Percentiles rank a stretch among this genome's conserved stretches.
Conservation (phyloP, 371 early-diverging fungal genomes). For the Paraphysoderma sedebokerense region DNA sequence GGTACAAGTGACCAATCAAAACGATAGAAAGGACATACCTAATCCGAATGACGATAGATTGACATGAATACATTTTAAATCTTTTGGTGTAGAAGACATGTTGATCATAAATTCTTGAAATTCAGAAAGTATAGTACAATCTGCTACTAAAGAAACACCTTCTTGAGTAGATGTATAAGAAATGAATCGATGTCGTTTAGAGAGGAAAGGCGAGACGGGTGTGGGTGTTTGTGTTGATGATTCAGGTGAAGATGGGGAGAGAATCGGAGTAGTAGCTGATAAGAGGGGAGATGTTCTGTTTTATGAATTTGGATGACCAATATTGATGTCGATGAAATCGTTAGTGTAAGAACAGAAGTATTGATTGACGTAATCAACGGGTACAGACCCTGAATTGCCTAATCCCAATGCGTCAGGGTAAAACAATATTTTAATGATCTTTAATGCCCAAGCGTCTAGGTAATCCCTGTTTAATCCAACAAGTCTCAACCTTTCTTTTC, state of each 20-base stretch:
- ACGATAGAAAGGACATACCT: no score
- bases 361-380: no score
- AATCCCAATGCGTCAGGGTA: slow-evolving; percentile 18
- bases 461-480: slow-evolving; percentile 21
- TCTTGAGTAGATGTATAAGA: slow-evolving; percentile 31
- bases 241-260: no score
- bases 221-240: no score
- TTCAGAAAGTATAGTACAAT: slow-evolving; percentile 8
- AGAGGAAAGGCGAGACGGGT: background rate
- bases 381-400: no score
- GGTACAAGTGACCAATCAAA: no score
- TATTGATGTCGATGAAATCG: no score
- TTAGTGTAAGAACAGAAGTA: no score
- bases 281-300: no score
- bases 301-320: no score
- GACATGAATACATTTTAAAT: slow-evolving; percentile 29
- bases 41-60: slow-evolving; percentile 25
- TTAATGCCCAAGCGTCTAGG: slow-evolving; percentile 19
- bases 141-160: slow-evolving; percentile 30
- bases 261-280: no score
- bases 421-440: slow-evolving; percentile 21
- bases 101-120: slow-evolving; percentile 21
- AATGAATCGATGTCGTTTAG: slow-evolving; percentile 10
- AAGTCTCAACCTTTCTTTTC: slow-evolving; percentile 16
- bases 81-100: slow-evolving; percentile 11